These are phyloP conservation scores for Penicillium odoratum DNA, from an alignment of 495 filamentous ascomycete species.

Conservation along the genomic window DNA sequence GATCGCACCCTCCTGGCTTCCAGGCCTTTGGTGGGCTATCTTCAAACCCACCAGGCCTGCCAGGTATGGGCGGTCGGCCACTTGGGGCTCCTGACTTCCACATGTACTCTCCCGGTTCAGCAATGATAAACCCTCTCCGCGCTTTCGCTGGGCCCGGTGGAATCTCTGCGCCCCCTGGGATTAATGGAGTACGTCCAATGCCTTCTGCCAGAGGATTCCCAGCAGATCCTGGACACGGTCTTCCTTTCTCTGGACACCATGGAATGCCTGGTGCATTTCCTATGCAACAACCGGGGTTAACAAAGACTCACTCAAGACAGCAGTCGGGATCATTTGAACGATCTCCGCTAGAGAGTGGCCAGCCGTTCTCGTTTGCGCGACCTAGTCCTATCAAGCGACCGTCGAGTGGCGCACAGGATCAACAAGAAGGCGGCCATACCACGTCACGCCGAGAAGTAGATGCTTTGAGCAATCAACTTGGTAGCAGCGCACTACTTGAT, in stretches of 20 bases:
- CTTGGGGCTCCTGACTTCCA: conserved; percentile 49
- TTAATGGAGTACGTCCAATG: conserved; percentile 58
- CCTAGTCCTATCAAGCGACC: conserved; percentile 89
- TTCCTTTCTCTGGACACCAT: conserved; percentile 37
- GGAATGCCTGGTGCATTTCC: conserved; percentile 36
- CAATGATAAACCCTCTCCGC: conserved; percentile 47
- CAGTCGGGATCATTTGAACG: conserved; percentile 59
- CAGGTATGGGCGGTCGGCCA: conserved; percentile 51
- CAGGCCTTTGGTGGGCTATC: conserved; percentile 47
- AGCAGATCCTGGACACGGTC: conserved; percentile 47
- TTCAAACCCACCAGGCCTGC: conserved; percentile 59
- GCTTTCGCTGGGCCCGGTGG: conserved; percentile 58
- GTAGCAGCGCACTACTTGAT: conserved; percentile 89
- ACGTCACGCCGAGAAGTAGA: conserved; percentile 48
- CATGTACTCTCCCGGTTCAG: conserved; percentile 54
- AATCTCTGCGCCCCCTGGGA: conserved; percentile 57
- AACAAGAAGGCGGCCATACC: conserved; percentile 43
- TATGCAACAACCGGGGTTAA: conserved; percentile 28
- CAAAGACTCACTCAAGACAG: conserved; percentile 55
- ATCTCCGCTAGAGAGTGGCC: conserved; percentile 44
- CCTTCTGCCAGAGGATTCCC: conserved; percentile 66
- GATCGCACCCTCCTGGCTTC: conserved; percentile 53
- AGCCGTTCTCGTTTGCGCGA: conserved; percentile 53
- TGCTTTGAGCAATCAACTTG: conserved; percentile 78
- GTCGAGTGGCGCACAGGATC: conserved; percentile 67